Evolutionary conservation across 192 early-diverging fungal species (phyloP), one percentile per base, ranked within the genome.

Genomic region (Backusella liffmaniae): DNA sequence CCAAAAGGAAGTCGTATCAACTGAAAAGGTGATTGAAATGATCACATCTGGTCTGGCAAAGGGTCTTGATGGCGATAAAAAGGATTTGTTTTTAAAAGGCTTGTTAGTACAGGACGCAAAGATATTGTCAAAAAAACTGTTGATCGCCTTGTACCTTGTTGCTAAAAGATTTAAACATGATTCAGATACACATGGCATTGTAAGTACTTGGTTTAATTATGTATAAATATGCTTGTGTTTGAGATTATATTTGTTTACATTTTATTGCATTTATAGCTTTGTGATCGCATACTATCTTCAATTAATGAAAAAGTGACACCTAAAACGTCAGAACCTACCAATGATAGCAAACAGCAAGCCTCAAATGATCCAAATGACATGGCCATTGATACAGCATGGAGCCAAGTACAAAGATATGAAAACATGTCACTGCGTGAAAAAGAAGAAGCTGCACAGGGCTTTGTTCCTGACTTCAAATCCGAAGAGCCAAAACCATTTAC

Each of bases 371-470:
- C 18, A 66, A 42, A 74, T 4, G 36, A 62, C 18, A 4, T 62
- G 26, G 65, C 44, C 42, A 15, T 78, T n/a, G 77, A 78, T 44
- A 12, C 65, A 29, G 72, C 66, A 3, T 78, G 77, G 77, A 35
- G 18, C 16, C 77, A 78, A 59, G 66, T 68, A 4, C 46, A 70
- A n/a, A 30, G 30, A 35, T 78, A 78, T 36, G 71, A 78, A 74
- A 73, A 46, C 16, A 78, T 78, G 77, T 73, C 71, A 29, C 9
- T 73, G 5, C 44, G 77, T 1, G 77, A 78, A 23, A 78, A 73
- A 35, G 77, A 78, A 42, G 77, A 78, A 4, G 72, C 72, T 16
- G 30, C 70, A 71, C 70, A 71, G 16, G 70, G 70, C 0, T 46
- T 46, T 71, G 9, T 49, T 23, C 70, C 44, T 4, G 70, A 71